A percentile compares a stretch with the other conserved stretches of the same genome.
Evolutionary conservation across 2,329 filamentous ascomycete genomes (phyloP).

Genomic region (Sporothrix phasma): DNA sequence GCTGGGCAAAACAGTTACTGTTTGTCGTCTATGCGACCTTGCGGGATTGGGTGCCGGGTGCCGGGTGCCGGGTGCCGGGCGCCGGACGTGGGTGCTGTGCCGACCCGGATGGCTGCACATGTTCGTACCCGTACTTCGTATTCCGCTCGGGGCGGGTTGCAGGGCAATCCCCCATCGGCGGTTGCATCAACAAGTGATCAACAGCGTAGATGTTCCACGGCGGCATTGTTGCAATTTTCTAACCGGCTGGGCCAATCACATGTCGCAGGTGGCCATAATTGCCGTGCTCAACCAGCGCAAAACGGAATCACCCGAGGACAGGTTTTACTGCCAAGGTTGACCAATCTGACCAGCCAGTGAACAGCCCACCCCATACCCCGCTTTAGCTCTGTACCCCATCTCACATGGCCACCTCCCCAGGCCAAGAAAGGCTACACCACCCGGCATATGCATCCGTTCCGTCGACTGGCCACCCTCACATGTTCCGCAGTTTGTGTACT

Average conservation of each 20-base stretch:
- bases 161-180: too few relatives aligned
- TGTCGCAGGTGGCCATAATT: neutral
- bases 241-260: slow-evolving; percentile 12
- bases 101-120: too few relatives aligned
- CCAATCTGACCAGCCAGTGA: neutral
- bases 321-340: neutral
- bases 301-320: slow-evolving; percentile 10
- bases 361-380: neutral
- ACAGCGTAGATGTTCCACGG: too few relatives aligned
- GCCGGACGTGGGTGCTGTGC: neutral
- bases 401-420: neutral
- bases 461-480: neutral
- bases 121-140: neutral
- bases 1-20: too few relatives aligned
- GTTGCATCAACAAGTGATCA: too few relatives aligned
- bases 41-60: too few relatives aligned
- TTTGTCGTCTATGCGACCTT: too few relatives aligned
- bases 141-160: too few relatives aligned
- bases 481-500: too few relatives aligned
- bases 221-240: neutral
- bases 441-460: neutral
- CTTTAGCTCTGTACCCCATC: neutral
- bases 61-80: neutral
- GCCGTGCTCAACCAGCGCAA: neutral
- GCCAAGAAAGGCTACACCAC: neutral